Conservation (phyloP, 2,329 filamentous ascomycete genomes). For the Neonectria coccinea region DNA sequence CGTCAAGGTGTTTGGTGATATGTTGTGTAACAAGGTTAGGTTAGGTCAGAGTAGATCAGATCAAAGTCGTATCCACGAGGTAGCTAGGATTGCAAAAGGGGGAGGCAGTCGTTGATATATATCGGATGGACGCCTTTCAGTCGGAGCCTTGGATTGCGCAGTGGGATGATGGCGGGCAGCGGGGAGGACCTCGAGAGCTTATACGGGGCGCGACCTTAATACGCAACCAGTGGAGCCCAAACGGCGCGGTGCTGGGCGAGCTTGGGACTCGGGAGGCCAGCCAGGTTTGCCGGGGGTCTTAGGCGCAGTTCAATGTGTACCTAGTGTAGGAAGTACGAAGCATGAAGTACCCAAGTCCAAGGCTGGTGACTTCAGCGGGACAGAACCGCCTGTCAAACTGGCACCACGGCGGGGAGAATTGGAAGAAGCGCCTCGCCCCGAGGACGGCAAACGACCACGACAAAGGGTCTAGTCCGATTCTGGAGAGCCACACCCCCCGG, state of each 20-base stretch:
- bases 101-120: constrained; percentile 41
- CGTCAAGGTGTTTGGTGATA: constrained; percentile 20
- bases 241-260: constrained; percentile 25
- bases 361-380: constrained; percentile 34
- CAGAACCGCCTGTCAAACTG: constrained; percentile 46
- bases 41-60: constrained; percentile 26
- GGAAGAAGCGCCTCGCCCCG: constrained; percentile 42
- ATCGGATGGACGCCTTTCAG: constrained; percentile 31
- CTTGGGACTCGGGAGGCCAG: constrained; percentile 14
- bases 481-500: constrained; percentile 33
- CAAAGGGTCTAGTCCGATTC: constrained; percentile 30
- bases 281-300: constrained; percentile 2
- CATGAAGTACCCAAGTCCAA: constrained; percentile 29
- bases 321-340: no score
- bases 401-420: constrained; percentile 43
- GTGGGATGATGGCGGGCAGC: constrained; percentile 39
- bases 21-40: constrained; percentile 19
- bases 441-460: constrained; percentile 32
- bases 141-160: constrained; percentile 43
- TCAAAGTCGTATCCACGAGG: constrained; percentile 28
- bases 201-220: constrained; percentile 43
- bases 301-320: constrained; percentile 5
- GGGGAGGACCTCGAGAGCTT: constrained; percentile 40
- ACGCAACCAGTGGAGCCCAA: constrained; percentile 44
- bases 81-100: constrained; percentile 28